Evolutionary conservation across 1,139 yeast species (phyloP), one percentile per base, ranked within the genome.

Genomic region (Debaryomyces sp.): DNA sequence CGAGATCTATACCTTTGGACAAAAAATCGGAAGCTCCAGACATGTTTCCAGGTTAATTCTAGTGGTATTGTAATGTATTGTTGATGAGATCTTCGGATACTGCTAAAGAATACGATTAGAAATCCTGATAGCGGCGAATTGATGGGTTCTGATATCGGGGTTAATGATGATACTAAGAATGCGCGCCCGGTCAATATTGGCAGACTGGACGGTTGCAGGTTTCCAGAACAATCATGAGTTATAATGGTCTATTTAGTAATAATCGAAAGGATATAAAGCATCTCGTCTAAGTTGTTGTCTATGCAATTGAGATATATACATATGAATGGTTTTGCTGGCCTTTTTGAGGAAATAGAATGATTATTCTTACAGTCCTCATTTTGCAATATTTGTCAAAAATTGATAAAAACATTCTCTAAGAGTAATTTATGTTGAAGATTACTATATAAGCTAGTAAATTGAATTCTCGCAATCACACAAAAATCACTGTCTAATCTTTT

Each of bases 1-100:
- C 96, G 44, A 92, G 78, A 55, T 91, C 97, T 30, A 94, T 91
- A 18, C 98, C 99, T 67, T 94, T 95, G 54, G 88, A 84, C 43
- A 94, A 77, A 65, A 94, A 92, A 65, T 94, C 98, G n/a, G 88
- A 81, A 29, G 88, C 81, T n/a, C 70, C 68, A 10, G 71, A 66
- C 71, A 67, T 67, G 2, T 12, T 36, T n/a, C 26, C 24, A 37
- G 22, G 17, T 26, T 26, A 17, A 5, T 32, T 27, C 32, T 18
- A 24, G 10, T 35, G 3, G 5, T 35, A 10, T 24, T 35, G 34
- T 32, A 12, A 12, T 27, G 9, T 32, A 32, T 17, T 18, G n/a
- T 18, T n/a, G 18, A 32, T 17, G 21, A 32, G 18, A 32, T 6
- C 10, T 9, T 10, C 9, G 15, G 12, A 32, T 32, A 17, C 35